Evolutionary conservation across 495 filamentous ascomycete species (phyloP).

Genomic region (Friedmanniomyces simplex): DNA sequence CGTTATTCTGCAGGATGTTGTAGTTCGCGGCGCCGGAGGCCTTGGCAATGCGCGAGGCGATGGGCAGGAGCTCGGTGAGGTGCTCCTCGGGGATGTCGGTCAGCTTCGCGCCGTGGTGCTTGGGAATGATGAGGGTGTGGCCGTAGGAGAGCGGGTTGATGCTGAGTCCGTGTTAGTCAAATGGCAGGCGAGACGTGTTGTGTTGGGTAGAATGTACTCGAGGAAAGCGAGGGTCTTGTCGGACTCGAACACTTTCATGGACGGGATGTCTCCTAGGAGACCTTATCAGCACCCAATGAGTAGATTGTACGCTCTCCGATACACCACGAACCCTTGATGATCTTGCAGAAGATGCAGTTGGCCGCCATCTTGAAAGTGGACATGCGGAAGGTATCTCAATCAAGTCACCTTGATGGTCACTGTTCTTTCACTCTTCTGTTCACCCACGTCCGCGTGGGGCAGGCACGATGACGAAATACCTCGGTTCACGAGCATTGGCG

Average conservation of each 20-base stretch:
- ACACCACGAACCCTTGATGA: slow-evolving; percentile 66
- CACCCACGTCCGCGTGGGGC: too few species aligned
- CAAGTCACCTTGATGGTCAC: too few species aligned
- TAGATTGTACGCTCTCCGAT: not conserved
- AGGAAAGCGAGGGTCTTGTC: slow-evolving; percentile 94
- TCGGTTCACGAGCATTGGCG: too few species aligned
- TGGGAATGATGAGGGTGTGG: slow-evolving; percentile 83
- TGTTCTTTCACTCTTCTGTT: too few species aligned
- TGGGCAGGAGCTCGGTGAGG: slow-evolving; percentile 66
- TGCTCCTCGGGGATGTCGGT: slow-evolving; percentile 88
- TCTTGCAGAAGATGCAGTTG: slow-evolving; percentile 91
- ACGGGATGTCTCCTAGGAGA: slow-evolving; percentile 74
- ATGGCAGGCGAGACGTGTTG: slow-evolving; percentile 51
- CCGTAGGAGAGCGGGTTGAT: slow-evolving; percentile 11
- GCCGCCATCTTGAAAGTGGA: slow-evolving; percentile 38
- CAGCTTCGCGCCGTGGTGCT: slow-evolving; percentile 86
- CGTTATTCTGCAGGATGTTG: slow-evolving; percentile 97
- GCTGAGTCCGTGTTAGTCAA: slow-evolving; percentile 37
- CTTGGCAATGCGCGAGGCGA: slow-evolving; percentile 76
- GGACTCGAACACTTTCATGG: slow-evolving; percentile 87
- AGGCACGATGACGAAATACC: too few species aligned
- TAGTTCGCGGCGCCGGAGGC: slow-evolving; percentile 69
- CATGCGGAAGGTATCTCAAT: not conserved
- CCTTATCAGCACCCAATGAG: not conserved
- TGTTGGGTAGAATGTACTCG: slow-evolving; percentile 37